These are phyloP conservation scores for Linnemannia schmuckeri DNA, from an alignment of 192 early-diverging fungal genomes.

Conservation along the genomic window DNA sequence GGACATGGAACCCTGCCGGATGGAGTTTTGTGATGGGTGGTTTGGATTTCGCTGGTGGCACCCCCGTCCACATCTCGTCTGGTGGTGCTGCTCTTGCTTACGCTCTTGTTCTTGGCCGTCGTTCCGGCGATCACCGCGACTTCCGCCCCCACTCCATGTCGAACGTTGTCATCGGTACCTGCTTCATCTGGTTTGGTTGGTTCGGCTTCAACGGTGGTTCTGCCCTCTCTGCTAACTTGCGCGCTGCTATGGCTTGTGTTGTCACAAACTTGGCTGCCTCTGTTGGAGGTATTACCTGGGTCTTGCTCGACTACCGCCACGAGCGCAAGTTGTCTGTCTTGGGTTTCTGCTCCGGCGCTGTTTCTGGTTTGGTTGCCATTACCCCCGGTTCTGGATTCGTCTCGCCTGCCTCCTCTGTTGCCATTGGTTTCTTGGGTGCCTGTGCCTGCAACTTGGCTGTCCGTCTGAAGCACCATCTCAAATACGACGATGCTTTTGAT, in stretches of 20 bases:
- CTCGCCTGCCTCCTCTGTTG: conserved; percentile 82
- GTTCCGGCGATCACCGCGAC: conserved; percentile 77
- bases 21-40: conserved; percentile 88
- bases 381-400: conserved; percentile 95
- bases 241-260: conserved; percentile 89
- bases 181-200: conserved; percentile 96
- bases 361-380: conserved; percentile 93
- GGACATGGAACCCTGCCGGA: conserved; percentile 91
- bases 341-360: conserved; percentile 94
- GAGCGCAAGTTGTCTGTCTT: conserved; percentile 90
- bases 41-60: conserved; percentile 96
- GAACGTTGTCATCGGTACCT: conserved; percentile 91
- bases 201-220: conserved; percentile 97
- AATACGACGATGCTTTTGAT: conserved; percentile 94
- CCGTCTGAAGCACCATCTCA: conserved; percentile 85
- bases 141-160: conserved; percentile 93
- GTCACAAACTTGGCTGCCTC: conserved; percentile 91
- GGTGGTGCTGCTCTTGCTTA: conserved; percentile 93
- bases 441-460: conserved; percentile 86
- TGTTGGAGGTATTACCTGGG: conserved; percentile 88
- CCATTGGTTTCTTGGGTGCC: conserved; percentile 83
- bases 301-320: conserved; percentile 81
- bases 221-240: conserved; percentile 81
- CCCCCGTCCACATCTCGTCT: conserved; percentile 93
- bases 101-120: conserved; percentile 86